These are phyloP conservation scores for Cryptomeria japonica DNA, from an alignment of 75 land plant species.

Conservation along the genomic window DNA sequence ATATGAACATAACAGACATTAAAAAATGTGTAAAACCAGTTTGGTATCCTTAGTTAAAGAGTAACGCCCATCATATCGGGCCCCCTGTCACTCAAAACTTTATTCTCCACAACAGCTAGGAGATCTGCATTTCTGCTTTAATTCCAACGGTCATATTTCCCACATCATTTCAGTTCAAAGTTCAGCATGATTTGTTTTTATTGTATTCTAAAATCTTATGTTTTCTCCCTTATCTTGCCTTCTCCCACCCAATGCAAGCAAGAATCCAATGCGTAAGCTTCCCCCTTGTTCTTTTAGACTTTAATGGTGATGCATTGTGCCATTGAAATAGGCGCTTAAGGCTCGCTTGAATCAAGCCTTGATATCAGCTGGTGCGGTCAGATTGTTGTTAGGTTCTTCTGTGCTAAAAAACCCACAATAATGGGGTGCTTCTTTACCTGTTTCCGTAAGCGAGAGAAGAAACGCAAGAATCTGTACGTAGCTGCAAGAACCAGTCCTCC, in stretches of 20 bases:
- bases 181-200: not conserved
- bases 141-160: not conserved
- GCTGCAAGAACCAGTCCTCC: not conserved
- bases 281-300: not conserved
- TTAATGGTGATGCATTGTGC: not conserved
- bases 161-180: not conserved
- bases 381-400: not conserved
- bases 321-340: not conserved
- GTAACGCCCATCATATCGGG: not conserved
- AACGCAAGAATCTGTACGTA: not conserved
- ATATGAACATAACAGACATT: too few species aligned
- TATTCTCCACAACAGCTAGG: not conserved
- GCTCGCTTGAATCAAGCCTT: conserved; percentile 2
- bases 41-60: too few species aligned
- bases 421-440: conserved; percentile 14
- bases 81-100: not conserved
- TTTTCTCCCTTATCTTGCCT: not conserved
- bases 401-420: not conserved
- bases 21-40: too few species aligned
- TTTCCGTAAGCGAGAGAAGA: not conserved
- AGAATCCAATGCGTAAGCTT: not conserved
- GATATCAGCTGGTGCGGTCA: not conserved
- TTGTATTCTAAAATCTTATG: not conserved
- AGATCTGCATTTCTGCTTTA: not conserved
- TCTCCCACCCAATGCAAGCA: not conserved